These are phyloP conservation scores for Aureobasidium namibiae DNA, from an alignment of 2,329 filamentous ascomycete genomes.

Conservation along the genomic window DNA sequence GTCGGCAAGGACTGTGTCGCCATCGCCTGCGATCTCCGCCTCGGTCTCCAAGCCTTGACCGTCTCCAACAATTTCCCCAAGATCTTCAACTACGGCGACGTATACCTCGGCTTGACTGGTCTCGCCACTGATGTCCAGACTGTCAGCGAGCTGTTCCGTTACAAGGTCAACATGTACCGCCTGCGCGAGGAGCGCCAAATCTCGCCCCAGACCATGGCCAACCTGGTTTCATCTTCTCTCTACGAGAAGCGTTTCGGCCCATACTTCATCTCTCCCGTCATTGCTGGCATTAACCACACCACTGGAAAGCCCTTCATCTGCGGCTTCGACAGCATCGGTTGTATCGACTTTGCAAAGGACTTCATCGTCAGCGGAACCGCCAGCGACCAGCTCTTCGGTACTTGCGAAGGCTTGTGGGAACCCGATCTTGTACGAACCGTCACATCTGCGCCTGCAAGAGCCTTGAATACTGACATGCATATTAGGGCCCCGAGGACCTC, in stretches of 20 bases:
- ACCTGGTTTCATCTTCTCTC: slow-evolving; percentile 81
- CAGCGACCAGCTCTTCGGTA: slow-evolving; percentile 95
- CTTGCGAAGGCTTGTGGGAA: slow-evolving; percentile 97
- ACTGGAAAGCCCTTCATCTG: slow-evolving; percentile 95
- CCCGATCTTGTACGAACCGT: slow-evolving; percentile 70
- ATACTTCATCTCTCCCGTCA: slow-evolving; percentile 90
- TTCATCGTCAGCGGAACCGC: slow-evolving; percentile 97
- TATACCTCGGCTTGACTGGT: slow-evolving; percentile 91
- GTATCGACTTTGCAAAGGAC: slow-evolving; percentile 99
- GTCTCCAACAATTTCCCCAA: slow-evolving; percentile 99
- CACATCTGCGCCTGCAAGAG: background rate
- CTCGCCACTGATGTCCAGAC: slow-evolving; percentile 93
- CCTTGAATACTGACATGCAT: slow-evolving; percentile 10
- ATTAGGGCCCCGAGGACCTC: slow-evolving; percentile 77
- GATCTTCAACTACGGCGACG: slow-evolving; percentile 94
- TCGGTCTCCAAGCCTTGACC: slow-evolving; percentile 91
- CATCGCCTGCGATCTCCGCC: slow-evolving; percentile 96
- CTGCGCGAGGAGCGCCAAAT: slow-evolving; percentile 97
- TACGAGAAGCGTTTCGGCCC: slow-evolving; percentile 96
- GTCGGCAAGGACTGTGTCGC: slow-evolving; percentile 99
- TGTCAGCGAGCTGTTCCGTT: slow-evolving; percentile 94
- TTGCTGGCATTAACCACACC: slow-evolving; percentile 91
- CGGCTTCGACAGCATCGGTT: slow-evolving; percentile 97
- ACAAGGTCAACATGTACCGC: slow-evolving; percentile 99
- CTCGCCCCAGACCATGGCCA: slow-evolving; percentile 88